Evolutionary conservation across 306 rosid species (phyloP).

Genomic region (Citrullus colocynthis): DNA sequence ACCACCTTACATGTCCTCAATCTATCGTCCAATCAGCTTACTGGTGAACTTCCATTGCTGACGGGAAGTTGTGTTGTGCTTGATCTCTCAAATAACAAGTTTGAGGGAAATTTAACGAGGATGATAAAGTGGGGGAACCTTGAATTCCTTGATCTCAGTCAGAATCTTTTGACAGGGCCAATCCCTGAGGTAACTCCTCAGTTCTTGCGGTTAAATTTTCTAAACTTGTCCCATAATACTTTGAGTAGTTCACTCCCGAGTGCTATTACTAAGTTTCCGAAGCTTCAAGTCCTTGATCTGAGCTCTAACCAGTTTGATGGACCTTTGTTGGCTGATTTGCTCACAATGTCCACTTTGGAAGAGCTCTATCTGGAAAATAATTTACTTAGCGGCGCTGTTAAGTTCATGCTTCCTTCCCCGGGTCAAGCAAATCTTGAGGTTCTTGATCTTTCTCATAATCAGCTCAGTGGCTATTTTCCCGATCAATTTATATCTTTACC

Average conservation of each 20-base stretch:
- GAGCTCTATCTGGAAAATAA: slow-evolving; percentile 72
- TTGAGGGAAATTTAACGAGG: slow-evolving; percentile 71
- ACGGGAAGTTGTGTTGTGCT: slow-evolving; percentile 88
- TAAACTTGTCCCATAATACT: slow-evolving; percentile 64
- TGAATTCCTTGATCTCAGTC: slow-evolving; percentile 82
- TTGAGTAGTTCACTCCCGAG: slow-evolving; percentile 51
- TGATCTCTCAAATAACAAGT: slow-evolving; percentile 76
- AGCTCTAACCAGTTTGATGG: slow-evolving; percentile 77
- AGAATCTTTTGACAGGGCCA: slow-evolving; percentile 55
- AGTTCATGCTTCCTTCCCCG: slow-evolving; percentile 35
- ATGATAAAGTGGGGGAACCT: slow-evolving; percentile 85
- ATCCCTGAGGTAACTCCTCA: slow-evolving; percentile 79
- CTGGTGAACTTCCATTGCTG: slow-evolving; percentile 68
- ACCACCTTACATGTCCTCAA: slow-evolving; percentile 51
- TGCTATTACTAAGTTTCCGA: slow-evolving; percentile 65
- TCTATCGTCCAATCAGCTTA: slow-evolving; percentile 67
- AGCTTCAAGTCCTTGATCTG: slow-evolving; percentile 73
- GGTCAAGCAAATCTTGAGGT: slow-evolving; percentile 54
- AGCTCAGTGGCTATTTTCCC: slow-evolving; percentile 68
- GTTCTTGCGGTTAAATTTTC: slow-evolving; percentile 63
- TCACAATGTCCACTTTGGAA: slow-evolving; percentile 60
- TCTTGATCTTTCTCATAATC: slow-evolving; percentile 81
- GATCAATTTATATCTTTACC: slow-evolving; percentile 53
- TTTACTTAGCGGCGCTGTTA: slow-evolving; percentile 48
- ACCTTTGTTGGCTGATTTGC: slow-evolving; percentile 36